A percentile compares a stretch with the other conserved stretches of the same genome.
Evolutionary conservation across 2,329 filamentous ascomycete genomes (phyloP).

Genomic region (Endocalyx cinctus): DNA sequence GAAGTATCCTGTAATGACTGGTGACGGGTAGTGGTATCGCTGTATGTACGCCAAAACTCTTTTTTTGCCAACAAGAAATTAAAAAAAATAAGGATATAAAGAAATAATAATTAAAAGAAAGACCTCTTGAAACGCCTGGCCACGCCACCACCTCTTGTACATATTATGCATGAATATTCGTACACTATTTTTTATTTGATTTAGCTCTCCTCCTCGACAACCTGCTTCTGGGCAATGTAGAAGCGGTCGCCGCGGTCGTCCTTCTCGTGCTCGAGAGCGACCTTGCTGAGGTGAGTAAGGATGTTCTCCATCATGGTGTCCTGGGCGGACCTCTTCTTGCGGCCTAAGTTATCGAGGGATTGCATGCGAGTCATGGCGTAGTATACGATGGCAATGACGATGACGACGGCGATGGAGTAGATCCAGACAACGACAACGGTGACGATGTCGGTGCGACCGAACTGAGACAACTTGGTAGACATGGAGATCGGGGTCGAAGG

Average conservation of each 20-base stretch:
- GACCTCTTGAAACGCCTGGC: too few species aligned
- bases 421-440: conserved; percentile 48
- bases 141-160: too few species aligned
- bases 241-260: conserved; percentile 36
- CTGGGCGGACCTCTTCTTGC: conserved; percentile 43
- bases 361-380: conserved; percentile 35
- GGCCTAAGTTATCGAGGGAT: conserved; percentile 39
- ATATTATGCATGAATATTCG: too few species aligned
- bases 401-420: conserved; percentile 48
- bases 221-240: conserved; percentile 22
- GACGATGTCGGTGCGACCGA: conserved; percentile 54
- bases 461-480: conserved; percentile 26
- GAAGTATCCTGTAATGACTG: too few species aligned
- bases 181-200: too few species aligned
- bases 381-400: conserved; percentile 49
- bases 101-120: too few species aligned
- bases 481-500: conserved; percentile 30
- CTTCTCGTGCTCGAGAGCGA: conserved; percentile 45
- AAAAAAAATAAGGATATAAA: too few species aligned
- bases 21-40: too few species aligned
- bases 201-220: conserved; percentile 22
- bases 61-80: too few species aligned
- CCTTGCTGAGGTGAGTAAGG: conserved; percentile 45
- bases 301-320: conserved; percentile 52
- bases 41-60: too few species aligned